phyloP scores from a whole-genome alignment of 1,284 basidiomycete genomes.

The Neonothopanus nambi region DNA sequence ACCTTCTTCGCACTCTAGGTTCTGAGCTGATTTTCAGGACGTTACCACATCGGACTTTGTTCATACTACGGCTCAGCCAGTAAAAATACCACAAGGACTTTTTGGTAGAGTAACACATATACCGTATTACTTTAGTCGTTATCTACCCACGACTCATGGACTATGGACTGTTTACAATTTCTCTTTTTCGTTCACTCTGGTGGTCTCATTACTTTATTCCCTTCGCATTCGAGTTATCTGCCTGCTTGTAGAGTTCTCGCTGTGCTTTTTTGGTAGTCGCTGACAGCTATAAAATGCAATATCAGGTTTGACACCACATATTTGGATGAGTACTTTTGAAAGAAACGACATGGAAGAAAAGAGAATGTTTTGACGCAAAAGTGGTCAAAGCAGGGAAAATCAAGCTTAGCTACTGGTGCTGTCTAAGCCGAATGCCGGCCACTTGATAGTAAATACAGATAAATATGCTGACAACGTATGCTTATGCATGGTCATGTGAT shows the following conservation, averaged over 20 bases:
- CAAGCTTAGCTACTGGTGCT: no score
- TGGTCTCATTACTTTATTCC: conserved; percentile 11
- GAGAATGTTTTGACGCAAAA: no score
- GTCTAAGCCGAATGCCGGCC: no score
- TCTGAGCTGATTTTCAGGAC: conserved; percentile 21
- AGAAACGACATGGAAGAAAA: no score
- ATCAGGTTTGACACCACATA: conserved; percentile 15
- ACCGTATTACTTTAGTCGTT: conserved; percentile 10
- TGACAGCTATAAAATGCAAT: conserved; percentile 13
- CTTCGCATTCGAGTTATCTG: conserved; percentile 5
- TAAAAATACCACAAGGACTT: conserved; percentile 17
- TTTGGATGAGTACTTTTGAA: no score
- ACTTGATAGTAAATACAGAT: no score
- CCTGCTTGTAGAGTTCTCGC: conserved; percentile 11
- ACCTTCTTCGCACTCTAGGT: conserved; percentile 58
- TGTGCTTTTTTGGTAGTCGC: conserved; percentile 14
- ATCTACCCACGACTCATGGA: conserved; percentile 3
- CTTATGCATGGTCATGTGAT: no score
- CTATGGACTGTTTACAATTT: conserved; percentile 14
- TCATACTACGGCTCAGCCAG: not conserved
- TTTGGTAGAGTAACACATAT: conserved; percentile 15
- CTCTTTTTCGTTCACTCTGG: conserved; percentile 8
- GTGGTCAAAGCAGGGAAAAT: no score
- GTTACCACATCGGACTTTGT: conserved; percentile 24
- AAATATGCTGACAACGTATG: no score